Percentiles rank a stretch among this genome's conserved stretches.
These are phyloP conservation scores for Penicillium sp. DNA, from an alignment of 2,329 filamentous ascomycete genomes.

Conservation along the genomic window DNA sequence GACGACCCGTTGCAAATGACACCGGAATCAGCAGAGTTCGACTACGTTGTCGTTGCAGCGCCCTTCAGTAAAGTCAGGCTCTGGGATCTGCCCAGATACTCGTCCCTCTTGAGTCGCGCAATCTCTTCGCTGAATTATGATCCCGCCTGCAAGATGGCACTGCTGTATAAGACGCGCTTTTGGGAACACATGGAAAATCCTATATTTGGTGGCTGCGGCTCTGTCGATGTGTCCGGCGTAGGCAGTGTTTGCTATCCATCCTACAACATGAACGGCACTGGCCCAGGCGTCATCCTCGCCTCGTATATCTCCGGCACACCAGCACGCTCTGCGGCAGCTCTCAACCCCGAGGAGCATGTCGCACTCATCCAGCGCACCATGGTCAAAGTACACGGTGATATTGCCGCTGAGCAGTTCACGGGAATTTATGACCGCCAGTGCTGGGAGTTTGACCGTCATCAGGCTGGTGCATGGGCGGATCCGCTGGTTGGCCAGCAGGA, in stretches of 20 bases:
- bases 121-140: constrained; percentile 54
- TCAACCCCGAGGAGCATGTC: constrained; percentile 53
- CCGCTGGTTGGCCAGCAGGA: constrained; percentile 67
- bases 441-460: constrained; percentile 64
- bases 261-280: constrained; percentile 39
- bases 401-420: constrained; percentile 64
- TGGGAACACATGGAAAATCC: constrained; percentile 57
- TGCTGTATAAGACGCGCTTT: constrained; percentile 68
- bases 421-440: constrained; percentile 66
- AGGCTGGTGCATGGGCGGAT: constrained; percentile 64
- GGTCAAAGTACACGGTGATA: constrained; percentile 65
- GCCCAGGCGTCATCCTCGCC: constrained; percentile 49
- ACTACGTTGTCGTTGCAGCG: constrained; percentile 67
- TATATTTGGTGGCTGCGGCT: constrained; percentile 60
- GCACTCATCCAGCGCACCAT: constrained; percentile 66
- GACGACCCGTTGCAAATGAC: constrained; percentile 39
- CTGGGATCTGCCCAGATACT: constrained; percentile 61
- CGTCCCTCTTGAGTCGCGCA: constrained; percentile 52
- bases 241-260: constrained; percentile 41
- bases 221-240: constrained; percentile 33
- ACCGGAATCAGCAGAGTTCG: constrained; percentile 56
- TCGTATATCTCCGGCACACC: constrained; percentile 34
- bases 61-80: constrained; percentile 67
- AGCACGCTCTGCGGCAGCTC: constrained; percentile 28
- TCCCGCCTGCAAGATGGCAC: constrained; percentile 60